Evolutionary conservation across 2,329 filamentous ascomycete genomes (phyloP), one percentile per base, ranked within the genome.

Genomic region (Tympanopsis confertula): DNA sequence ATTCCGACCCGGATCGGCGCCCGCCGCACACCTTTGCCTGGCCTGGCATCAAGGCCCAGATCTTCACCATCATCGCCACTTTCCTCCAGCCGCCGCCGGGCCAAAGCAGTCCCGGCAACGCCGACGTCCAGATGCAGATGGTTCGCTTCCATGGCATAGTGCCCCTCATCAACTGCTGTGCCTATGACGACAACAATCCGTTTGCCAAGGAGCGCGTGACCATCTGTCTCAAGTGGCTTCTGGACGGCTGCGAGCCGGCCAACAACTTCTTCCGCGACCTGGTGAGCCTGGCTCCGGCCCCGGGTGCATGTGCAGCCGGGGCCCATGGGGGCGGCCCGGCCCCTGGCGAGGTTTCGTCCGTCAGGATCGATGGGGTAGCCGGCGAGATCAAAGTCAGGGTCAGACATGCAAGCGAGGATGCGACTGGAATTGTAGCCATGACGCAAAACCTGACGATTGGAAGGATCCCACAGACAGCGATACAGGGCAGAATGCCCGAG

Each of bases 141-240:
- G 75, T 93, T 33, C 73, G 78, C 36, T 76, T 89, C 49, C 84
- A 86, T 45, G 89, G 89, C 30, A 83, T 96, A 32, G 84, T 94
- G 47, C 80, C 85, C 0, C 71, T 96, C 15, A 72, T 95, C 13
- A 87, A 87, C 51, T 94, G 87, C 58, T 95, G 87, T 49, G 74
- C 79, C 20, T 91, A 91, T 53, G 89, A 96, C 53, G 86, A 89
- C 47, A 78, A 94, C 59, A 95, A 95, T 52, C 86, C 87, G 1
- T 95, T 89, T 53, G 88, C 94, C 44, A 86, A 89, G 50, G 89
- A 96, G 57, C 84, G 88, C 45, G 85, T 86, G 3, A 86, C 88
- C 36, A 79, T 94, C 54, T 88, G 84, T 46, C 69, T 93, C n/a
- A 88, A 89, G 53, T 93, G 78, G 71, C 66, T 84, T 4, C 73